A percentile compares a stretch with the other conserved stretches of the same genome.
These are phyloP conservation scores for Fusarium domesticum DNA, from an alignment of 2,329 filamentous ascomycete species.

Conservation along the genomic window DNA sequence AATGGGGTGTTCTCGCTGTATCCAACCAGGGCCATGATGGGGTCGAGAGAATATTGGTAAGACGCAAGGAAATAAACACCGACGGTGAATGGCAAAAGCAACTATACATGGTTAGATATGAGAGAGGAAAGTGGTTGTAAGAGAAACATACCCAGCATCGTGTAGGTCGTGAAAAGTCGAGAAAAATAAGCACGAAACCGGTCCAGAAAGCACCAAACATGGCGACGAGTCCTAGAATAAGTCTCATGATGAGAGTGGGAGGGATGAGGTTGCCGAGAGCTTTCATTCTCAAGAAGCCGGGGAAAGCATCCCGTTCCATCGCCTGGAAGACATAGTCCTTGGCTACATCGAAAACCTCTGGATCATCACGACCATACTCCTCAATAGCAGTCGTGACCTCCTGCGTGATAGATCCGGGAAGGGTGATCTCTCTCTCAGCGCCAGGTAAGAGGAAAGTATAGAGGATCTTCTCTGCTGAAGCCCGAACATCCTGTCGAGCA, in stretches of 20 bases:
- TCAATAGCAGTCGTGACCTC: constrained; percentile 88
- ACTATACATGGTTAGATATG: constrained; percentile 32
- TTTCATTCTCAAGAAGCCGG: constrained; percentile 91
- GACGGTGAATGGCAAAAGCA: constrained; percentile 86
- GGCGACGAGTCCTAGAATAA: constrained; percentile 76
- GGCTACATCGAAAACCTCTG: constrained; percentile 93
- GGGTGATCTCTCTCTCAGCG: constrained; percentile 93
- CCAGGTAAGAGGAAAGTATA: constrained; percentile 94
- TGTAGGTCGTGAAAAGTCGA: constrained; percentile 69
- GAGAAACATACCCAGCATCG: constrained; percentile 74
- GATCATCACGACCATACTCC: constrained; percentile 87
- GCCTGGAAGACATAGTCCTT: constrained; percentile 99
- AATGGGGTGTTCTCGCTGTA: constrained; percentile 96
- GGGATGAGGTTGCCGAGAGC: constrained; percentile 94
- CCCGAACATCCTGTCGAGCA: constrained; percentile 82
- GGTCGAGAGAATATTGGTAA: constrained; percentile 94
- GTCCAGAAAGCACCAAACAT: constrained; percentile 95
- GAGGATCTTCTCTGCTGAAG: constrained; percentile 96
- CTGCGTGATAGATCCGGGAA: constrained; percentile 81
- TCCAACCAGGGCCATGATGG: constrained; percentile 81
- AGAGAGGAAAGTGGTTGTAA: background rate
- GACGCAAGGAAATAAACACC: constrained; percentile 86
- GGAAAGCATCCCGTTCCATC: constrained; percentile 99
- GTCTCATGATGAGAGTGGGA: constrained; percentile 77
- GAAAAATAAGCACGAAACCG: constrained; percentile 88